Base-by-base conservation (phyloP, 306 rosid species). In the Arachis stenosperma region DNA sequence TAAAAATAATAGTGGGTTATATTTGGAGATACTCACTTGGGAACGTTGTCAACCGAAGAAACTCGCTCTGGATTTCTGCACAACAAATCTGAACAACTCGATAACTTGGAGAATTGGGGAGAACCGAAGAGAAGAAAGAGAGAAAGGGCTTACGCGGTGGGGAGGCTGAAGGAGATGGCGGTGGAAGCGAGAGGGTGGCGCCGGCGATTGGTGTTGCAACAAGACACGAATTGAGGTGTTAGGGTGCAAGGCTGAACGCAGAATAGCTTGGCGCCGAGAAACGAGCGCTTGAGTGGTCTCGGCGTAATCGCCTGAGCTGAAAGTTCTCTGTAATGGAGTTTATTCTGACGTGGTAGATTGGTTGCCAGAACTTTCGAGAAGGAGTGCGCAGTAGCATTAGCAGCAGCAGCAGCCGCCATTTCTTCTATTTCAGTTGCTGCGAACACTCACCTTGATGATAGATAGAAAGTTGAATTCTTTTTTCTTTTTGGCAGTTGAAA, bases 131-230 rank as follows among this genome's bases (percentile, higher is more conserved):
- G 57, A n/a, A 44, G 60, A 48, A 48, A 48, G 13, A 63, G 11
- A 48, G 11, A 10, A 1, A 10, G 60, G 60, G 15, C 84, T 84
- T 85, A 92, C 96, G 87, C 83, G 2, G 84, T 90, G 27, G 96
- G 94, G 68, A 92, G 94, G 84, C 90, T 85, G 65, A 75, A 47
- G 56, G 90, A 77, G 71, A 82, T 22, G 37, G 37, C 81, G 37
- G 81, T 70, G 80, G 89, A 79, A 3, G 83, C 66, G 48, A 79
- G 22, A 30, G 82, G 80, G 1, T 75, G 93, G 81, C 61, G 79
- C 14, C 37, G 37, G 37, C 37, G 37, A 2, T 33, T 33, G 37
- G 37, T 33, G 37, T 64, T 85, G 53, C 69, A 79, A 71, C 55
- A 52, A 10, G 63, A 63, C 5, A 43, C 47, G 44, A 44, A 4